Base-by-base conservation (phyloP, 2,329 filamentous ascomycete genomes). In the Penicillium rolfsii region DNA sequence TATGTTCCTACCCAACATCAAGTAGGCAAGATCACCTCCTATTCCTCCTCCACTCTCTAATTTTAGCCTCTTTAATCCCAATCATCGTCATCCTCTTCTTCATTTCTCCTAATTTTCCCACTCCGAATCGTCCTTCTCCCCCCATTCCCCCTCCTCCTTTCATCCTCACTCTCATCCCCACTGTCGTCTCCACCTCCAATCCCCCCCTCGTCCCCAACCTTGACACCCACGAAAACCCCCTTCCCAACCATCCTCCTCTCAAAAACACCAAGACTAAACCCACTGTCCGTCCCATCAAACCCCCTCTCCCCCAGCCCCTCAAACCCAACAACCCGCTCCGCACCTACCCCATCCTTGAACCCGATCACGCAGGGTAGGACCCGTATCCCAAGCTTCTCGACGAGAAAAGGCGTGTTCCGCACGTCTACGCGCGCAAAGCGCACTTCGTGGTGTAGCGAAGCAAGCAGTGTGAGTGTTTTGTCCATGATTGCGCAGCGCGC, bases 401-500 rank as follows among this genome's bases (percentile, higher is more conserved):
- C 79, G 45, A 83, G 70, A 63, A 83, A 83, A 1, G 80, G 79
- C 36, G 78, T 77, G 58, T 79, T 71, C 12, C 76, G 77, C 57
- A 81, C 80, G 67, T 81, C 77, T 11, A 80, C 76, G 14, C 76
- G 75, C 38, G 78, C 77, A 68, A 82, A 82, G 5, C 76, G 73
- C 14, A 78, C 74, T 57, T 80, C 78, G 55, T 77, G 70, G 61
- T 80, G 78, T 36, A 62, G 69, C 46, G 67, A 62, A 24, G 78
- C 76, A 38, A 81, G 70, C 26, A 81, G 70, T 24, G 81, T 75
- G 52, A 88, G 77, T 71, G 85, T 84, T 52, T 77, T 77, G 70
- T 88, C 86, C 86, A 89, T 89, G 57, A 85, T 82, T 11, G 77
- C 76, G 73, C 86, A 89, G 57, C 86, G 82, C 22, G 82, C 80